Percentiles rank a stretch among this genome's conserved stretches.
Evolutionary conservation across 345 rosid species (phyloP).

Genomic region (Cardamine resedifolia): DNA sequence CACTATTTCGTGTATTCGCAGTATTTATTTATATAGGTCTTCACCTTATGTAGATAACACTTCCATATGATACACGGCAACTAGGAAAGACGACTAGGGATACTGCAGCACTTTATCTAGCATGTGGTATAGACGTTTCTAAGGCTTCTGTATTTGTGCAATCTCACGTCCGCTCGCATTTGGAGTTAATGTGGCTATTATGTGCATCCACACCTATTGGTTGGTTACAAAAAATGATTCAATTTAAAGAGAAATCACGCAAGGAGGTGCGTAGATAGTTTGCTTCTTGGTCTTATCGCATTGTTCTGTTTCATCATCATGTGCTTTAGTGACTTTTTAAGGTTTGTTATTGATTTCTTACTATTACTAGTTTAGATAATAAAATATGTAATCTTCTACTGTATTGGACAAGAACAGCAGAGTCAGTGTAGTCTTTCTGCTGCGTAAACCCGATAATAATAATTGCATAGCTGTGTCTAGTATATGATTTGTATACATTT

Average conservation of each 20-base stretch:
- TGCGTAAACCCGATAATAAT: background rate
- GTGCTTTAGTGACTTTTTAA: too few relatives aligned
- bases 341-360: background rate
- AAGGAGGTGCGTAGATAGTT: conserved; percentile 60
- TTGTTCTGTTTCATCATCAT: background rate
- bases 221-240: conserved; percentile 86
- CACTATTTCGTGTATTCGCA: too few relatives aligned
- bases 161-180: conserved; percentile 81
- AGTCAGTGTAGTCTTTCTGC: background rate
- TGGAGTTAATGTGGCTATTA: conserved; percentile 79
- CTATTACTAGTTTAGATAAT: background rate
- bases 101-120: conserved; percentile 87
- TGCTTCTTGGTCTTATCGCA: background rate
- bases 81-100: conserved; percentile 72
- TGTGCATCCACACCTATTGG: conserved; percentile 86
- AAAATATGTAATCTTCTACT: background rate
- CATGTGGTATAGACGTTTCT: conserved; percentile 82
- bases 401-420: background rate
- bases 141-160: conserved; percentile 96
- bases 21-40: background rate
- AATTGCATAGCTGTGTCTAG: background rate
- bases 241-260: conserved; percentile 92
- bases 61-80: conserved; percentile 69
- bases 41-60: conserved; percentile 52
- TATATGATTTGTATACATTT: conserved; percentile 1